Evolutionary conservation across 2,329 filamentous ascomycete species (phyloP), one percentile per base, ranked within the genome.

Genomic region (Plectosphaerella sp.): DNA sequence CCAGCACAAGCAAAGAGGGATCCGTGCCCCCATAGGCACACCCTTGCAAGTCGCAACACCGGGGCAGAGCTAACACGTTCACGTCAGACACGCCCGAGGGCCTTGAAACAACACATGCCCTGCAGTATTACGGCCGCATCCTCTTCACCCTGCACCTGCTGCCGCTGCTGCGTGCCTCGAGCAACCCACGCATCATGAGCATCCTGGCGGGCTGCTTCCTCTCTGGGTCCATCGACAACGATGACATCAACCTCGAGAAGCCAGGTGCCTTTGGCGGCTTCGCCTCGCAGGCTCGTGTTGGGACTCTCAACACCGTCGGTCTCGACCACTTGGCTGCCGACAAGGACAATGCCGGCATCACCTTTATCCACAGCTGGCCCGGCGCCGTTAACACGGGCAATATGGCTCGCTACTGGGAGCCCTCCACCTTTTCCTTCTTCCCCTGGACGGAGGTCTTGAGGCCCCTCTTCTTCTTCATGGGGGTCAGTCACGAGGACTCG

Each of bases 91-190:
- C 70, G 0, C 1, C 59, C 2, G 75, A 78, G 54, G 75, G 73
- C 1, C 4, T 76, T 2, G 73, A 75, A n/a, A 61, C 69, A 28
- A 61, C 61, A 1, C 70, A 72, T 37, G 66, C 59, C 11, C 58
- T 77, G 22, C 61, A 63, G 37, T 76, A 73, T 59, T 77, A 77
- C 64, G 65, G 67, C 3, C 69, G 74, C 5, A 67, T 76, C n/a
- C 61, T 72, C 3, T 74, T 74, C 55, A 57, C 69, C 28, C 56
- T 60, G 14, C 61, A 67, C 25, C 67, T 78, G 4, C 67, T 76
- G 7, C 72, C 75, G 0, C 61, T 72, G 0, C 63, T 78, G 5
- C 53, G 54, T 47, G 48, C 48, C 14, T 37, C 49, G 6, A 24
- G 48, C 16, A 52, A 61, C 5, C 54, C 59, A 5, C 59, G 62